phyloP scores from a whole-genome alignment of 2,329 filamentous ascomycete genomes.

The Penicillium occitanis region DNA sequence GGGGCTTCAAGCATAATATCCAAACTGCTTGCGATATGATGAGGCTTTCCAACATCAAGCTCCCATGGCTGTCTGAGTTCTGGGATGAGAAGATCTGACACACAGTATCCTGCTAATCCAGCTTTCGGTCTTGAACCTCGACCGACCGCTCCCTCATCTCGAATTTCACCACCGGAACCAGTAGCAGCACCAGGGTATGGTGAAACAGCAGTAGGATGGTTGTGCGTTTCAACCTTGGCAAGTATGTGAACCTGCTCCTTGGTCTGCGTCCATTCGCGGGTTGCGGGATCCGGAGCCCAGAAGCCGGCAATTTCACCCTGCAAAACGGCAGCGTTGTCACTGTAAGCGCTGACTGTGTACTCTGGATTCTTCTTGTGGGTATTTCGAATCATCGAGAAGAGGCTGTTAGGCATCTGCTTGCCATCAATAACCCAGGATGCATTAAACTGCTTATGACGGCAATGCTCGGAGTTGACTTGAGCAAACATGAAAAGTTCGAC shows the following conservation, averaged over 20 bases:
- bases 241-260: slow-evolving; percentile 86
- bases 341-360: slow-evolving; percentile 92
- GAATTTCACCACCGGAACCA: slow-evolving; percentile 90
- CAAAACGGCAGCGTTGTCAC: slow-evolving; percentile 94
- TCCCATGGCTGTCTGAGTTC: slow-evolving; percentile 85
- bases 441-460: slow-evolving; percentile 88
- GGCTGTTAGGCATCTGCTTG: slow-evolving; percentile 70
- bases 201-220: slow-evolving; percentile 94
- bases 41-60: slow-evolving; percentile 80
- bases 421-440: slow-evolving; percentile 95
- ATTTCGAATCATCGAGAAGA: slow-evolving; percentile 96
- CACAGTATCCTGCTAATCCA: slow-evolving; percentile 88
- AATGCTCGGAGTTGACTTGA: slow-evolving; percentile 98
- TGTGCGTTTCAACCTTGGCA: slow-evolving; percentile 96
- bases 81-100: slow-evolving; percentile 90
- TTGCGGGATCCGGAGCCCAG: slow-evolving; percentile 85
- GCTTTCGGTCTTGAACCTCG: slow-evolving; percentile 91
- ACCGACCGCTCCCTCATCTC: slow-evolving; percentile 92
- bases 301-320: slow-evolving; percentile 69
- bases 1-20: slow-evolving; percentile 98
- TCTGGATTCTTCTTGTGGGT: slow-evolving; percentile 77
- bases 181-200: slow-evolving; percentile 92
- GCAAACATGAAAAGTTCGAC: slow-evolving; percentile 99
- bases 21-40: slow-evolving; percentile 87
- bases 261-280: slow-evolving; percentile 81